Evolutionary conservation across 2,329 filamentous ascomycete genomes (phyloP), one percentile per base, ranked within the genome.

Genomic region (Xylaria arbuscula): DNA sequence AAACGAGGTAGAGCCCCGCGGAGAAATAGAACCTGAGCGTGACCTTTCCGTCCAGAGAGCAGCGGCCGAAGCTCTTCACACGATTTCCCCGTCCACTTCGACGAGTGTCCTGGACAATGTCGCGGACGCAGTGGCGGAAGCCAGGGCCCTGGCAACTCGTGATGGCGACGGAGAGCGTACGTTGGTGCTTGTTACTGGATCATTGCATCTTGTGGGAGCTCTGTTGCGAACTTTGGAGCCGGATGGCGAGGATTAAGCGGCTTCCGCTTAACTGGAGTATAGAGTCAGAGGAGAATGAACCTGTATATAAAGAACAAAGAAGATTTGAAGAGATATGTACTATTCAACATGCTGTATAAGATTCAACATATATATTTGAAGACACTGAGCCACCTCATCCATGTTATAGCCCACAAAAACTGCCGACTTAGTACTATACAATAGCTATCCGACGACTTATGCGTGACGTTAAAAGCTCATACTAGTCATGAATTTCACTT

Each of bases 151-250:
- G 75, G 17, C 74, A 85, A 11, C 74, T 1, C 24, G 13, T 17
- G 15, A 38, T 4, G 22, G 36, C 17, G 38, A 28, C 58, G n/a
- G 36, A 72, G 36, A 67, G 2, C 83, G 89, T 17, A 87, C 89
- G 77, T 88, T 90, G 0, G 74, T 78, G 8, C 81, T 97, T 63
- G 90, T 93, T 10, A 97, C 94, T 15, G 94, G 94, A 2, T 97
- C 93, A 78, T 81, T 97, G 76, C 92, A 97, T 83, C 84, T 97
- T 47, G 93, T 94, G 0, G 93, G 94, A 8, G 92, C 92, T 11
- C 83, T 94, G 54, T 82, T 97, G 61, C 90, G 92, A 78, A 89
- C 92, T 0, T 79, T 97, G 67, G 93, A 84, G 74, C 83, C 83
- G 9, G 80, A 81, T 13, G 74, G 74, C 65, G 74, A 80, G 71